Conservation (phyloP, 1,284 basidiomycete species). For the Stygiomarasmius scandens region DNA sequence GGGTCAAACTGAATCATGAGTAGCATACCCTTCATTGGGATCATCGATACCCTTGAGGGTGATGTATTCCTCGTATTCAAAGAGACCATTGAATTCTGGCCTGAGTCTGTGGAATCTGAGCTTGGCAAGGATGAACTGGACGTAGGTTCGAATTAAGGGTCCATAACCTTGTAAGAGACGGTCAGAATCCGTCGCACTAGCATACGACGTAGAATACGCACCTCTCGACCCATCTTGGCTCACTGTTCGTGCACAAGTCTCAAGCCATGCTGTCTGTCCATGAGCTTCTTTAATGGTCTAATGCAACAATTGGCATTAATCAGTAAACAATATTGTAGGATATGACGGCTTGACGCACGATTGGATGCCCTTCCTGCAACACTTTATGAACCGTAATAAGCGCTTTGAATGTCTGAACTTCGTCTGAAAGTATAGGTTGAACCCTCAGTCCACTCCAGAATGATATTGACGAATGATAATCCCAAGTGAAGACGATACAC, state of each 20-base stretch:
- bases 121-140: slow-evolving; percentile 93
- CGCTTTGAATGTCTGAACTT: slow-evolving; percentile 96
- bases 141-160: slow-evolving; percentile 90
- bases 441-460: slow-evolving; percentile 96
- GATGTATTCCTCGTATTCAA: slow-evolving; percentile 97
- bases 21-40: slow-evolving; percentile 90
- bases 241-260: slow-evolving; percentile 91
- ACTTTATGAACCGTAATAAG: slow-evolving; percentile 96
- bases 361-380: slow-evolving; percentile 92
- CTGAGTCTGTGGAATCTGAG: slow-evolving; percentile 91
- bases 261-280: slow-evolving; percentile 94
- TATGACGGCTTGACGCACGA: slow-evolving; percentile 54
- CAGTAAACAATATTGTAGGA: not conserved
- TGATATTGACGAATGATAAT: slow-evolving; percentile 95
- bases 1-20: slow-evolving; percentile 4
- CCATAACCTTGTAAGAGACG: slow-evolving; percentile 71
- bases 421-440: slow-evolving; percentile 92
- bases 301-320: slow-evolving; percentile 46
- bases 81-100: slow-evolving; percentile 94
- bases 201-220: slow-evolving; percentile 32
- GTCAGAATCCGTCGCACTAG: slow-evolving; percentile 4
- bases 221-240: slow-evolving; percentile 80
- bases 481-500: slow-evolving; percentile 97
- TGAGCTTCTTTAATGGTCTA: slow-evolving; percentile 92
- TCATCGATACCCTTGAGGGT: slow-evolving; percentile 95